phyloP scores from a whole-genome alignment of 2,329 filamentous ascomycete species.

The Aotearoamyces nothofagi region DNA sequence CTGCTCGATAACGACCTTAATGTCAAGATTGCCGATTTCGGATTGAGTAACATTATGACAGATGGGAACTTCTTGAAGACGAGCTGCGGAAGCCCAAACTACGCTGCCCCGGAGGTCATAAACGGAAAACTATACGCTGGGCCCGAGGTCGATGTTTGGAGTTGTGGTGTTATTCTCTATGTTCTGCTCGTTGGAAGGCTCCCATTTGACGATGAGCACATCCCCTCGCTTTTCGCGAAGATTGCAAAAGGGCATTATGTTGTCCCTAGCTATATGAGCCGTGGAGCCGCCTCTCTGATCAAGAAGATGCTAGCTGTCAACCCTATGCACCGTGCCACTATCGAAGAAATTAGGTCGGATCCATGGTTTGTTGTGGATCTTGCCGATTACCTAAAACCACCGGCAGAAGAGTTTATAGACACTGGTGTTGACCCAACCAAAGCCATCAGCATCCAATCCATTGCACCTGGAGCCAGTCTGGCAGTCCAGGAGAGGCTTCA shows the following conservation, averaged over 20 bases:
- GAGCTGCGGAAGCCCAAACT: constrained; percentile 95
- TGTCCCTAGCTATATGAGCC: constrained; percentile 80
- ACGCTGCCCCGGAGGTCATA: constrained; percentile 94
- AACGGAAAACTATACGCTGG: constrained; percentile 95
- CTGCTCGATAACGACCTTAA: constrained; percentile 91
- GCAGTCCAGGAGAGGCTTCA: constrained; percentile 82
- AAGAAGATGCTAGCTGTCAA: constrained; percentile 92
- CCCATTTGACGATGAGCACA: constrained; percentile 97
- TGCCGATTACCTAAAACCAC: constrained; percentile 71
- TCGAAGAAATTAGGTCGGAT: constrained; percentile 83
- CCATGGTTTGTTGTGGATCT: constrained; percentile 87
- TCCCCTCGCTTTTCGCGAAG: constrained; percentile 93
- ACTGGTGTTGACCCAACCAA: constrained; percentile 90
- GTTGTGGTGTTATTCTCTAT: constrained; percentile 81
- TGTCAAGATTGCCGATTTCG: constrained; percentile 98
- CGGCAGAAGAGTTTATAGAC: constrained; percentile 82
- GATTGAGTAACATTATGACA: constrained; percentile 98
- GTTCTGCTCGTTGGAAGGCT: constrained; percentile 68
- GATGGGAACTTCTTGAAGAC: constrained; percentile 98
- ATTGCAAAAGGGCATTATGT: constrained; percentile 90
- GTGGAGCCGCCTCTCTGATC: constrained; percentile 69
- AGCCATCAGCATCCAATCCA: constrained; percentile 68
- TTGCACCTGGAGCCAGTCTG: constrained; percentile 64
- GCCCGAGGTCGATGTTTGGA: constrained; percentile 97
- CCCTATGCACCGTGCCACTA: constrained; percentile 83